phyloP scores from a whole-genome alignment of 495 filamentous ascomycete species.

The Bacidia rubella region DNA sequence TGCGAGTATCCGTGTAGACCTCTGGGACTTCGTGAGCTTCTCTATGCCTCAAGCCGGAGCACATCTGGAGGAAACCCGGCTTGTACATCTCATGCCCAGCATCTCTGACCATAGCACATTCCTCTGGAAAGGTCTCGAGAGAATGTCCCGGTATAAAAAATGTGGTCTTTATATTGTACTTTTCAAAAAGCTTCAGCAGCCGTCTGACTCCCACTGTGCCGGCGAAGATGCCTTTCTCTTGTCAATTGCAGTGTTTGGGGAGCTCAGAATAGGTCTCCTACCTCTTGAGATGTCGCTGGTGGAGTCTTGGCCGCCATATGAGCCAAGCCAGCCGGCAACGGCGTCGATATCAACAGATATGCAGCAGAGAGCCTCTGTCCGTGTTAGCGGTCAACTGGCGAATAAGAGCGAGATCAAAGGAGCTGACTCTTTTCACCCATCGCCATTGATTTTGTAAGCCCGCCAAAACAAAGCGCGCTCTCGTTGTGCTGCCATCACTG shows the following conservation, averaged over 20 bases:
- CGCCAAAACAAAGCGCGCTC: neutral
- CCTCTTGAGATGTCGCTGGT: conserved; percentile 54
- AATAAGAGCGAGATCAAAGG: neutral
- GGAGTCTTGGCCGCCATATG: conserved; percentile 59
- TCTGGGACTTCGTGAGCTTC: conserved; percentile 7
- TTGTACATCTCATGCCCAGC: conserved; percentile 61
- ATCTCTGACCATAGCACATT: conserved; percentile 60
- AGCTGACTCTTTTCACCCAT: conserved; percentile 4
- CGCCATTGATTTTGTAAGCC: neutral
- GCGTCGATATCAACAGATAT: conserved; percentile 41
- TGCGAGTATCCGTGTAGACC: conserved; percentile 64
- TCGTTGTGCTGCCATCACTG: neutral
- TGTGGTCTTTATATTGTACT: conserved; percentile 69
- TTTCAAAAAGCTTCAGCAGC: conserved; percentile 60
- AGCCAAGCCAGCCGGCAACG: conserved; percentile 59
- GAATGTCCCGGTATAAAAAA: conserved; percentile 78
- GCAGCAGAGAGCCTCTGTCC: conserved; percentile 25
- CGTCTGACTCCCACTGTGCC: conserved; percentile 59
- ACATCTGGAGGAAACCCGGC: neutral
- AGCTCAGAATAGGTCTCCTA: conserved; percentile 6
- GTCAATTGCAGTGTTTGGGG: neutral
- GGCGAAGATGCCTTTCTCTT: conserved; percentile 46
- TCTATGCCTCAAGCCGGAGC: neutral
- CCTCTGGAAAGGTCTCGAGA: conserved; percentile 65
- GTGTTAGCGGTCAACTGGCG: conserved; percentile 1